phyloP scores from a whole-genome alignment of 108 stramenopile genomes.

The Bacterosira constricta region DNA sequence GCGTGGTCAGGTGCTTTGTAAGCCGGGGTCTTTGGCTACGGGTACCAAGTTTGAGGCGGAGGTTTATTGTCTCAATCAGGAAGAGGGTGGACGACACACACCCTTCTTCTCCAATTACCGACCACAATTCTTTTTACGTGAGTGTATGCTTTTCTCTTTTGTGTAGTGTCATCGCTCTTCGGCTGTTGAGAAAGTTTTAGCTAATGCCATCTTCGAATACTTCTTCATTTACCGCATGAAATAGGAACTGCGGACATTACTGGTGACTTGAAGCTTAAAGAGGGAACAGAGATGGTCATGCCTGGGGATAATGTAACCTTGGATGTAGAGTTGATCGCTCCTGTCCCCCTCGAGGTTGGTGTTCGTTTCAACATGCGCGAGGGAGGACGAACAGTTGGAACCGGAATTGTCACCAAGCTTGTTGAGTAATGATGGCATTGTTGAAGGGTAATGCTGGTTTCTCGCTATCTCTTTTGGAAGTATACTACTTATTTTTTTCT shows the following conservation, averaged over 20 bases:
- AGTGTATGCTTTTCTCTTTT: conserved; percentile 4
- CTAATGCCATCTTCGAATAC: too few species aligned
- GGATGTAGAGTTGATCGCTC: conserved; percentile 92
- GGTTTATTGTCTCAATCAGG: conserved; percentile 95
- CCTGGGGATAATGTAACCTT: conserved; percentile 98
- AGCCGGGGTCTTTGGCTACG: conserved; percentile 83
- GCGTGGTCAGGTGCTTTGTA: conserved; percentile 95
- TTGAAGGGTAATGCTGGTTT: not conserved
- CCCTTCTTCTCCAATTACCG: conserved; percentile 99
- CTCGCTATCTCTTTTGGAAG: too few species aligned
- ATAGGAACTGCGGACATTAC: conserved; percentile 95
- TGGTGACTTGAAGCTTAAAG: conserved; percentile 86
- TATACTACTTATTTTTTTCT: too few species aligned
- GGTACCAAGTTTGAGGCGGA: conserved; percentile 96
- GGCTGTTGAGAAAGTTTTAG: not conserved
- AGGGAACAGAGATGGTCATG: conserved; percentile 99
- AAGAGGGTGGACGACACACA: conserved; percentile 99
- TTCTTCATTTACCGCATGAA: not conserved
- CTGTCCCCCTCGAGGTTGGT: conserved; percentile 92
- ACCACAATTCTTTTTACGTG: conserved; percentile 98
- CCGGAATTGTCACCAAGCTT: conserved; percentile 96
- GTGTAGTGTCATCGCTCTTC: not conserved
- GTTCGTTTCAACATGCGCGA: conserved; percentile 98
- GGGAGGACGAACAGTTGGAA: conserved; percentile 98
- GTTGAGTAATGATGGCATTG: conserved; percentile 26